These are phyloP conservation scores for Septoria petroselini DNA, from an alignment of 2,329 filamentous ascomycete species.

Conservation along the genomic window DNA sequence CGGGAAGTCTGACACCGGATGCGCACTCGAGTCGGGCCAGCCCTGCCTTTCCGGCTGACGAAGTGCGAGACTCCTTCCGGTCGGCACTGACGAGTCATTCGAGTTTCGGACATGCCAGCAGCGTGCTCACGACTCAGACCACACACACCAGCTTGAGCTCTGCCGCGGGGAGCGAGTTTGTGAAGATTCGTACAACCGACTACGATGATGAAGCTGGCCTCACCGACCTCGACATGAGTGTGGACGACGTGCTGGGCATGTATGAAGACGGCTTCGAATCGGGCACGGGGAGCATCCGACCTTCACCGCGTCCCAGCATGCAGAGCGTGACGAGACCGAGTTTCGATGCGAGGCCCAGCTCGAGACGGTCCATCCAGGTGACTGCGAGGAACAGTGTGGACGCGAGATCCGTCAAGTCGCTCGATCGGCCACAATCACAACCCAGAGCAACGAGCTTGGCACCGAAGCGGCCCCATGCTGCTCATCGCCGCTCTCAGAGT, in stretches of 20 bases:
- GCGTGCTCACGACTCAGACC: constrained; percentile 70
- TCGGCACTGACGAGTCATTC: constrained; percentile 60
- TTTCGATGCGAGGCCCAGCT: constrained; percentile 21
- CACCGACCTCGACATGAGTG: constrained; percentile 51
- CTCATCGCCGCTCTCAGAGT: constrained; percentile 36
- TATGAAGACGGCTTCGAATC: constrained; percentile 56
- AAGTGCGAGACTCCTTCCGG: constrained; percentile 57
- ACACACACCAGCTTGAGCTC: constrained; percentile 80
- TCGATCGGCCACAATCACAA: constrained; percentile 27
- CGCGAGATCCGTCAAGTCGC: constrained; percentile 20
- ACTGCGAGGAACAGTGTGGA: constrained; percentile 24
- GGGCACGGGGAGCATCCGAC: constrained; percentile 27
- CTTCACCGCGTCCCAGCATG: constrained; percentile 26
- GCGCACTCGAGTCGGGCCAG: constrained; percentile 8
- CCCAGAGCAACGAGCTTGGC: constrained; percentile 14
- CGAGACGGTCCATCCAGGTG: constrained; percentile 22
- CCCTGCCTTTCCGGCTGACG: constrained; percentile 23
- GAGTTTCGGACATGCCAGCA: constrained; percentile 54
- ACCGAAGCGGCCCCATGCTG: constrained; percentile 20
- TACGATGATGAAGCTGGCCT: constrained; percentile 37
- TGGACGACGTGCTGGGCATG: constrained; percentile 60
- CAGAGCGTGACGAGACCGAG: constrained; percentile 8
- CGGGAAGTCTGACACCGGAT: constrained; percentile 20
- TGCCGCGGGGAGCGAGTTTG: constrained; percentile 59
- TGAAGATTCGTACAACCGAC: constrained; percentile 54